Base-by-base conservation (phyloP, 1,139 yeast species). In the Kodamaea sp. region DNA sequence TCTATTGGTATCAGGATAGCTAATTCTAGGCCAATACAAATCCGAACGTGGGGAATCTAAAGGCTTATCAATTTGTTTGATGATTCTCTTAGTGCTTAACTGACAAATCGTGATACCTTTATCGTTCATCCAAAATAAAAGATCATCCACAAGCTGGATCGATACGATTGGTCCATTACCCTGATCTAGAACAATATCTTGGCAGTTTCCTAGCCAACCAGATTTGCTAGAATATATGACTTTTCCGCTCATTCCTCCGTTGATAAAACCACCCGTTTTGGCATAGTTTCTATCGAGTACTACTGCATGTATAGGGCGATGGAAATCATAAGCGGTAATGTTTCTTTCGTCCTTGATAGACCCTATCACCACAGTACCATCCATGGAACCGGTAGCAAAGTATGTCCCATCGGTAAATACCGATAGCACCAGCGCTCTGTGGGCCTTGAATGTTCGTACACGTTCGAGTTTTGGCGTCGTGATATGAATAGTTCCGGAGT, bases 161-260 rank as follows among this genome's bases (percentile, higher is more conserved):
- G 83, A 77, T 2, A 88, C 83, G 9, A 92, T 78, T 0, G 96
- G 84, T 0, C 94, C 92, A 27, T 76, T 69, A 7, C 76, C 77
- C 34, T 76, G 73, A 23, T 80, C 82, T 9, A 92, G 41, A 0
- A 74, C 60, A 0, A 78, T 68, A 50, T 92, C 98, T 1, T 73
- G 68, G 37, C 96, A 69, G 42, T 81, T 80, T 0, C 95, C 95
- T 5, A 92, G 61, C 98, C 98, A 92, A 46, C 85, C 86, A 3
- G 37, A 31, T 42, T 80, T 72, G 29, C 83, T 83, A 1, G 95
- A 83, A 35, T 81, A 63, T 0, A 85, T 63, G 0, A 92, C 83
- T 38, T 85, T 80, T 0, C 97, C 97, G 11, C 92, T 83, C 69
- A 83, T 88, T 0, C 97, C 97, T 3, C 97, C 97, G 24, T 90